Percentiles rank a stretch among this genome's conserved stretches.
These are phyloP conservation scores for rapeseed (Brassica napus) DNA, from an alignment of 345 rosid species.

Conservation along the genomic window Da-Ae NC_063437.1:21306001-21306500, in stretches of 20 bases:
- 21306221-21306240: conserved; percentile 19
- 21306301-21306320: not conserved
- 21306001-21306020: conserved; percentile 52
- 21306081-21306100: not conserved
- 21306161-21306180: conserved; percentile 27
- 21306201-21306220: conserved; percentile 26
- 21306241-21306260: conserved; percentile 21
- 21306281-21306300: not conserved
- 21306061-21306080: conserved; percentile 62
- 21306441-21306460: no score
- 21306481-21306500: no score
- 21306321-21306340: conserved; percentile 2
- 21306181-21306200: conserved; percentile 24
- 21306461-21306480: no score
- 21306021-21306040: conserved; percentile 65
- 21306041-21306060: conserved; percentile 72
- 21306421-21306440: no score
- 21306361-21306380: not conserved
- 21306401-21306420: no score
- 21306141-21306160: conserved; percentile 22
- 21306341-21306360: not conserved
- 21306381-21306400: no score
- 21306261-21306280: conserved; percentile 21
- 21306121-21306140: conserved; percentile 1
- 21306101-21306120: conserved; percentile 1